phyloP scores from a whole-genome alignment of 352 stramenopile species.

The Plasmopara viticola region DNA sequence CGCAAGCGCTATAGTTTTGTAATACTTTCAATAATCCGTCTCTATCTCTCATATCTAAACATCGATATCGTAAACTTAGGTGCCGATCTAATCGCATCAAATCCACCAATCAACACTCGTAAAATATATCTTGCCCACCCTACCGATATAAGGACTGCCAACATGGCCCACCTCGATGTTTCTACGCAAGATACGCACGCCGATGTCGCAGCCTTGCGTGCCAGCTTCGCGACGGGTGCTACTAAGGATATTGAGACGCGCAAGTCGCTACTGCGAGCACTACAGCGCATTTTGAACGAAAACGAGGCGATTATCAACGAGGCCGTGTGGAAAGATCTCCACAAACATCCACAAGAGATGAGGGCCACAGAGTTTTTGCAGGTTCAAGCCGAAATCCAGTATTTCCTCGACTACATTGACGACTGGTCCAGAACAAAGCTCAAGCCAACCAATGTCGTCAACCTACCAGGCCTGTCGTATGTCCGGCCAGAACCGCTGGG shows the following conservation, averaged over 20 bases:
- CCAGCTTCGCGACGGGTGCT: constrained; percentile 38
- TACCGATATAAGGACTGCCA: no score
- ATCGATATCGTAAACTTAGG: no score
- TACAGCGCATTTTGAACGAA: constrained; percentile 48
- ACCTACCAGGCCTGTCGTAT: constrained; percentile 55
- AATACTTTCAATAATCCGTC: no score
- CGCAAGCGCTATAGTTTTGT: no score
- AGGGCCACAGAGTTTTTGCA: constrained; percentile 45
- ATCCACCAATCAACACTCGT: no score
- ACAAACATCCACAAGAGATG: constrained; percentile 66
- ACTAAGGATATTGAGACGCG: constrained; percentile 40
- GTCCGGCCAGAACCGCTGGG: constrained; percentile 69
- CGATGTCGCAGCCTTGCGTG: constrained; percentile 44
- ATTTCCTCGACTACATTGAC: constrained; percentile 69
- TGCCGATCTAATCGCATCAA: no score
- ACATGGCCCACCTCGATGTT: constrained; percentile 35
- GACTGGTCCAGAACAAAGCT: constrained; percentile 53
- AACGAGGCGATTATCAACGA: constrained; percentile 38
- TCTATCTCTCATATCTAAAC: no score
- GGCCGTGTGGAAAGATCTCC: constrained; percentile 58
- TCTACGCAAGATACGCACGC: constrained; percentile 41
- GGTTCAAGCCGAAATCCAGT: constrained; percentile 61
- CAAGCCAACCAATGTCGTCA: constrained; percentile 44
- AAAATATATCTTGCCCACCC: no score
- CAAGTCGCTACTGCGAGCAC: constrained; percentile 36